Evolutionary conservation across 2,329 filamentous ascomycete species (phyloP).

Genomic region (Tolypocladium cylindrosporum): DNA sequence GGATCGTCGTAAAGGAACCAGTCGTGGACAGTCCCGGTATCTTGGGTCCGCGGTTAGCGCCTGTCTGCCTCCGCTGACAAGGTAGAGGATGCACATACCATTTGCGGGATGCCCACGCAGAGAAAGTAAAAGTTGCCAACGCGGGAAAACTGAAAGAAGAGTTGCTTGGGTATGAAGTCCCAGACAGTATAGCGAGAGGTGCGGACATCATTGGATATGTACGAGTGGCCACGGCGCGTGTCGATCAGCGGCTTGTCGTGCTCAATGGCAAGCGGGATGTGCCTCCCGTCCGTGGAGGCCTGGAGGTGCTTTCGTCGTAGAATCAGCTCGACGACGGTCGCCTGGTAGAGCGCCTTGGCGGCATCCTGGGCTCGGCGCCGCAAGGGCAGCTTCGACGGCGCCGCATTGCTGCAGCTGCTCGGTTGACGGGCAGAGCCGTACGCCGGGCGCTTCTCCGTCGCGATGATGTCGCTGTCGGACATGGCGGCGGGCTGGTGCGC

Average conservation of each 20-base stretch:
- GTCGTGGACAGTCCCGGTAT: conserved; percentile 67
- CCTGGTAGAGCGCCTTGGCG: conserved; percentile 21
- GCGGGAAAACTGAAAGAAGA: conserved; percentile 79
- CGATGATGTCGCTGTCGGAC: neutral
- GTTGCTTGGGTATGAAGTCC: conserved; percentile 77
- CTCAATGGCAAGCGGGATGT: conserved; percentile 31
- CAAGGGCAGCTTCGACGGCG: neutral
- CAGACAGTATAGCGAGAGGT: conserved; percentile 76
- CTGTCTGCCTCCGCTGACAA: neutral
- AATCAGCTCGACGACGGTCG: conserved; percentile 35
- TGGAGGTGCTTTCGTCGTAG: conserved; percentile 58
- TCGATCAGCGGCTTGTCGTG: conserved; percentile 33
- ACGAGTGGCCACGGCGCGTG: conserved; percentile 37
- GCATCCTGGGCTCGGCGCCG: conserved; percentile 11
- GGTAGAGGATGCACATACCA: conserved; percentile 24
- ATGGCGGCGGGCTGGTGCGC: neutral
- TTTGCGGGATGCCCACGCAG: conserved; percentile 73
- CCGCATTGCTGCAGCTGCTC: conserved; percentile 1
- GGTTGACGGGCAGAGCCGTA: neutral
- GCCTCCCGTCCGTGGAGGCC: conserved; percentile 60
- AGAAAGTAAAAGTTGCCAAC: conserved; percentile 84
- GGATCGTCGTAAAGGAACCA: conserved; percentile 63
- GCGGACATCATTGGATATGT: conserved; percentile 56
- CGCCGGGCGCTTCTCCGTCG: neutral
- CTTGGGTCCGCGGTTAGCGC: conserved; percentile 8